Evolutionary conservation across 371 early-diverging fungal genomes (phyloP), one percentile per base, ranked within the genome.

Genomic region (Mortierella sp.): DNA sequence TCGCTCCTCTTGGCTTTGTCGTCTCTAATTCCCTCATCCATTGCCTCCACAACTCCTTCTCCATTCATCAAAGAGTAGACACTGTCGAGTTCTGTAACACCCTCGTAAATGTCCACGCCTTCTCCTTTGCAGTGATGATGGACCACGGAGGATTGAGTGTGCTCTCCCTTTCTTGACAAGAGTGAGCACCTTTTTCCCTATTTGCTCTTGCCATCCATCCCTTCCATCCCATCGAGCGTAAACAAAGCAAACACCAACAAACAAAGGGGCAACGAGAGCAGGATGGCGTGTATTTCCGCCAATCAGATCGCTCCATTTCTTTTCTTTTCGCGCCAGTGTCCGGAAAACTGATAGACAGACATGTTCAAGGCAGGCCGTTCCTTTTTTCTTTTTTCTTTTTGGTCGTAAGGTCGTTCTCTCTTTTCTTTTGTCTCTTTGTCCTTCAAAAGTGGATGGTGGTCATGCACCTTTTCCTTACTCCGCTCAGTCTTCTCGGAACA

Each of bases 201-300:
- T 19, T 34, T 9, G 67, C 37, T 64, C 24, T 37, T 34, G 61
- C 34, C 13, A 28, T 10, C 28, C 19, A 9, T n/a, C 54, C 50
- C 5, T 46, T 5, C 13, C 13, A 13, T 53, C 8, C 8, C 57
- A 31, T 34, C 19, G 24, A 21, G 28, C 61, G 43, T n/a, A 40
- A 40, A 40, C 43, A 40, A 59, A n/a, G 19, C 14, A 59, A 11
- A 59, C 61, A 34, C 14, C 19, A 64, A 37, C 37, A 64, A 64
- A 64, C 67, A 64, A 64, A 64, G 67, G 67, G 40, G 67, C 2
- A 40, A 55, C 9, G 21, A 64, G 67, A 64, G 24, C 67, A 74
- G 40, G 74, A 74, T 74, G 74, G 74, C 74, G 74, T 74, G 57
- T 40, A 48, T 46, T 74, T 50, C 48, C 19, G 24, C 74, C 74